A percentile compares a stretch with the other conserved stretches of the same genome.
Evolutionary conservation across 176 grass and related monocot species (phyloP).

Genomic region (Neostapfia colusana): DNA sequence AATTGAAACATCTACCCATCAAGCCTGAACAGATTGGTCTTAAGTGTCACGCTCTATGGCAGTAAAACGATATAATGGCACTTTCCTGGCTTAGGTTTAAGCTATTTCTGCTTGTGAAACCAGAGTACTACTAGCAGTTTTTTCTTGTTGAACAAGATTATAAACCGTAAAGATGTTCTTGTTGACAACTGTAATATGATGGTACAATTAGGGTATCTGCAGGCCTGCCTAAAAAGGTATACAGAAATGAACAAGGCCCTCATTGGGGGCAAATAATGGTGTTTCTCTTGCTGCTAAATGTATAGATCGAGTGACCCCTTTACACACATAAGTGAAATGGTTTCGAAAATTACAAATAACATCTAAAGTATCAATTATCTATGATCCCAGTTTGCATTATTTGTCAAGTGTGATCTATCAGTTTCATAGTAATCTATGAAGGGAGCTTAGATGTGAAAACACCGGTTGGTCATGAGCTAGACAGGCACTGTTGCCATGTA

Average conservation of each 20-base stretch:
- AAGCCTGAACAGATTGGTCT: not conserved
- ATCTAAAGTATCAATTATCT: not conserved
- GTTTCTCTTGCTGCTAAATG: not conserved
- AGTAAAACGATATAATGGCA: not conserved
- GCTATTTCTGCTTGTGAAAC: not conserved
- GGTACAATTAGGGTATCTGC: not conserved
- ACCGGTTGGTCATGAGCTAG: not conserved
- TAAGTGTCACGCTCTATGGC: not conserved
- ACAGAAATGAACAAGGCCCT: not conserved
- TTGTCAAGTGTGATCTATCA: not conserved
- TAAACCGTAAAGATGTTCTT: not conserved
- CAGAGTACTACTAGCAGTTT: not conserved
- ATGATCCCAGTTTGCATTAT: not conserved
- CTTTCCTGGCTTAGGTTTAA: not conserved
- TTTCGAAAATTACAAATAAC: not conserved
- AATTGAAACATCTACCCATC: not conserved
- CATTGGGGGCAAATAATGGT: not conserved
- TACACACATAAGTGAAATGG: not conserved
- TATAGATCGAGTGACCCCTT: not conserved
- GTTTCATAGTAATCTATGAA: not conserved
- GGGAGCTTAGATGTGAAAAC: not conserved
- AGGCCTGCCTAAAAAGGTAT: not conserved
- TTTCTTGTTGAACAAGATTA: not conserved
- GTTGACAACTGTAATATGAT: not conserved
- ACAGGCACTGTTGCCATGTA: not conserved